Evolutionary conservation across 2,329 filamentous ascomycete genomes (phyloP).

Genomic region (Curvularia sp.): DNA sequence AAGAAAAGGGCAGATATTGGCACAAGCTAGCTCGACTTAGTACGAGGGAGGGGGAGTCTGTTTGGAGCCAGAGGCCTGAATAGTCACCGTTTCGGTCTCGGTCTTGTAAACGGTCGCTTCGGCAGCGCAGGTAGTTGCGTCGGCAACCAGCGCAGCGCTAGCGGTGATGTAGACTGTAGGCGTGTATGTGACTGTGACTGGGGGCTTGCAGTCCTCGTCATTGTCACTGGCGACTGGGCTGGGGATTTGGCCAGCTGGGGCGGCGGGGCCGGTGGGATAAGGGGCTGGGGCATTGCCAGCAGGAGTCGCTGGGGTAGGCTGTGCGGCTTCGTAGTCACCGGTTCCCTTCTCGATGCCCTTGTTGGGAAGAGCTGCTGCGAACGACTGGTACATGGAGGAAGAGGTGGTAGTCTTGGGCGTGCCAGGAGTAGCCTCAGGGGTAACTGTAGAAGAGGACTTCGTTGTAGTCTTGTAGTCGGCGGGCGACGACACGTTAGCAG

Average conservation of each 20-base stretch:
- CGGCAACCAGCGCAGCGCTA: constrained; percentile 21
- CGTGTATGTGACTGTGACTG: constrained; percentile 38
- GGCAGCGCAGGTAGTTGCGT: constrained; percentile 20
- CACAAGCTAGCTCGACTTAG: constrained; percentile 1
- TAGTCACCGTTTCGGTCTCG: constrained; percentile 36
- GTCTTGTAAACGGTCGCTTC: constrained; percentile 28
- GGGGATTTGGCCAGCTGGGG: constrained; percentile 17
- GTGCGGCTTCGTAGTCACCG: constrained; percentile 8
- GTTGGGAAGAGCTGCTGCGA: constrained; percentile 23
- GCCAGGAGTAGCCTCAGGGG: background rate
- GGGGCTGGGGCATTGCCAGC: constrained; percentile 5
- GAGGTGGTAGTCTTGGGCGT: constrained; percentile 11
- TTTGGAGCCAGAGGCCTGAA: constrained; percentile 16
- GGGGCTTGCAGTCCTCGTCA: constrained; percentile 30
- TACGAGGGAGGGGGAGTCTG: constrained; percentile 10
- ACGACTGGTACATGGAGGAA: constrained; percentile 6
- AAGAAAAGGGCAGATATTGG: background rate
- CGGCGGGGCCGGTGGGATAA: constrained; percentile 19
- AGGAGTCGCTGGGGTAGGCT: constrained; percentile 6
- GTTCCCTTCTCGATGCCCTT: constrained; percentile 14
- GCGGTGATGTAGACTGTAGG: constrained; percentile 39
- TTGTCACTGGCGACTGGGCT: constrained; percentile 9
- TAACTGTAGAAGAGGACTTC: background rate
- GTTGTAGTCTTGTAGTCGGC: constrained; percentile 6
- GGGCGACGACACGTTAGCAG: constrained; percentile 7